Evolutionary conservation across 2,329 filamentous ascomycete species (phyloP).

Genomic region (Hypoxylon sp.): DNA sequence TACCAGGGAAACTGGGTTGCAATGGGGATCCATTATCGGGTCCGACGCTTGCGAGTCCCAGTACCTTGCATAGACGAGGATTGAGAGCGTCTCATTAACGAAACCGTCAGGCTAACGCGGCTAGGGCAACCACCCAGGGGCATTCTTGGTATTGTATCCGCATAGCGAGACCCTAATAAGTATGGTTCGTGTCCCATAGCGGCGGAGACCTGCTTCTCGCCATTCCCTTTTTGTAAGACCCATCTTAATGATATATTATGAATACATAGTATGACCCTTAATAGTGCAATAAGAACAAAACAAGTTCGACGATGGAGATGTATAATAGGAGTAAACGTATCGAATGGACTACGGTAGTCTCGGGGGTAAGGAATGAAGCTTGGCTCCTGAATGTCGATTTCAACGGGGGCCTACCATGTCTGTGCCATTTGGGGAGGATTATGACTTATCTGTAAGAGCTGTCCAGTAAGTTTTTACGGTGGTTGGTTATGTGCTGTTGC

Average conservation of each 20-base stretch:
- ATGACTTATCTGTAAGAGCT: neutral
- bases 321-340: neutral
- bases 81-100: slow-evolving; percentile 30
- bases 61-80: slow-evolving; percentile 41
- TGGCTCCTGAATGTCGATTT: neutral
- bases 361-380: neutral
- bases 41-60: slow-evolving; percentile 25
- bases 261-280: slow-evolving; percentile 15
- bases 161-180: slow-evolving; percentile 21
- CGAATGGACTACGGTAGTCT: neutral
- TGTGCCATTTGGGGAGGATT: slow-evolving; percentile 6
- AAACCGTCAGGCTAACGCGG: slow-evolving; percentile 27
- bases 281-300: neutral
- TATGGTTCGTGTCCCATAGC: slow-evolving; percentile 35
- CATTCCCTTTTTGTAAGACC: slow-evolving; percentile 28
- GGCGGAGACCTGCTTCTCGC: slow-evolving; percentile 32
- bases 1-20: slow-evolving; percentile 19
- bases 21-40: slow-evolving; percentile 32
- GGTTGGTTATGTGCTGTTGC: slow-evolving; percentile 18
- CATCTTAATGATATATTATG: slow-evolving; percentile 16
- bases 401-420: neutral
- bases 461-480: slow-evolving; percentile 7
- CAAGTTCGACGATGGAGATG: neutral
- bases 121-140: slow-evolving; percentile 27
- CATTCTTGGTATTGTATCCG: slow-evolving; percentile 34